A percentile compares a stretch with the other conserved stretches of the same genome.
phyloP scores from a whole-genome alignment of 2,329 filamentous ascomycete species.

The Ambrosiella cleistominuta region DNA sequence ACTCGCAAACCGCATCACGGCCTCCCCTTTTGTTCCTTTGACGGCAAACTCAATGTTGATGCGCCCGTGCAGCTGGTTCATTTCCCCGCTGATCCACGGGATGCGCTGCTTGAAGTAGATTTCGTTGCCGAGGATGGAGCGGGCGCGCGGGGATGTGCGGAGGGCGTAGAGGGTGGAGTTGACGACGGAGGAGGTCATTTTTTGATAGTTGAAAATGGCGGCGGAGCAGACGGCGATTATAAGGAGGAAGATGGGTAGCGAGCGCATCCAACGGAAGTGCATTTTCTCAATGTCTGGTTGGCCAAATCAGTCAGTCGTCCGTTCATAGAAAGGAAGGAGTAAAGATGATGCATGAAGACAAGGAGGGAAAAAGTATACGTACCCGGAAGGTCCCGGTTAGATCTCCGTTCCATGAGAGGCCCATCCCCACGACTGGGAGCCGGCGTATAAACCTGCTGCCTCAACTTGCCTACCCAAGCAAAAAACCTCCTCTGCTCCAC shows the following conservation, averaged over 20 bases:
- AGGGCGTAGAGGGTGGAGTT: conserved; percentile 80
- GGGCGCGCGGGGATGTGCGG: conserved; percentile 58
- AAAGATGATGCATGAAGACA: background rate
- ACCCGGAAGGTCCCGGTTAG: conserved; percentile 52
- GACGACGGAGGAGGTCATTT: conserved; percentile 73
- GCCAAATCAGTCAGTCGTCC: background rate
- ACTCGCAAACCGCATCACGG: conserved; percentile 66
- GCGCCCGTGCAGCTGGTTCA: conserved; percentile 83
- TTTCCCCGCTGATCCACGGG: conserved; percentile 69
- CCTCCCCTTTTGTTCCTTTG: conserved; percentile 54
- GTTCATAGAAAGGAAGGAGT: background rate
- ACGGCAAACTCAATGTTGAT: conserved; percentile 82
- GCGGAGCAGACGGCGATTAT: conserved; percentile 54
- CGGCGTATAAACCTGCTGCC: conserved; percentile 30
- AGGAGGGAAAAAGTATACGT: conserved; percentile 8
- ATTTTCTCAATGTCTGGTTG: conserved; percentile 24
- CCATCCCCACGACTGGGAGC: conserved; percentile 42
- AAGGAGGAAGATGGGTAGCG: conserved; percentile 63
- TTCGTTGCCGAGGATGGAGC: conserved; percentile 68
- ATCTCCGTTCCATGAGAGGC: conserved; percentile 45
- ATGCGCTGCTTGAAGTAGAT: conserved; percentile 65
- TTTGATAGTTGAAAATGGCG: conserved; percentile 99
- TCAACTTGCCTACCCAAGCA: conserved; percentile 18
- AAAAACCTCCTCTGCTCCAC: background rate
- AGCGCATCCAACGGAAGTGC: conserved; percentile 47